Evolutionary conservation across 257 asterid species (phyloP), one percentile per base, ranked within the genome.

Genomic region (Solanum pennellii): DNA sequence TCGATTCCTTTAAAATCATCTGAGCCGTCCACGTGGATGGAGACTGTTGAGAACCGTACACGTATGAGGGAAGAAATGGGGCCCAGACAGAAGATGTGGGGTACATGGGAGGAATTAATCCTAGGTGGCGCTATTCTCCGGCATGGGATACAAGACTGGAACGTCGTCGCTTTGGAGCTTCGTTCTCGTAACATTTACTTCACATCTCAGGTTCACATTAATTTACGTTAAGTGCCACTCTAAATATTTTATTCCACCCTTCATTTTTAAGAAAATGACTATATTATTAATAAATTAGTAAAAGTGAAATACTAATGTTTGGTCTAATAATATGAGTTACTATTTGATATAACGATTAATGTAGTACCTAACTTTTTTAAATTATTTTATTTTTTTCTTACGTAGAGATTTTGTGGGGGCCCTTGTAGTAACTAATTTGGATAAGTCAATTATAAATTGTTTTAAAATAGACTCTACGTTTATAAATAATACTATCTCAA

Each of bases 21-120:
- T 2, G n/a, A 79, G 25, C 20, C 92, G 93, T 90, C 69, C 90
- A 90, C 93, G 92, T 89, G 91, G 92, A 85, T 90, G 25, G 75
- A 73, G 75, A 87, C 89, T n/a, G 42, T 45, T 85, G 42, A 33
- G 9, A 33, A 27, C 0, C 65, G 87, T 91, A 95, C 92, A 87
- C 62, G 62, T 56, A 56, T 56, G 65, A 20, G 12, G 65, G 65
- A 18, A 18, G n/a, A 56, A 56, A n/a, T 56, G 20, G 65, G 65
- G 65, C 88, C 92, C 88, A 25, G 14, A 76, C 47, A 25, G 21
- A 87, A 18, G 82, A 89, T 44, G 92, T 96, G 98, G 98, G 97
- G 96, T 86, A 94, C 99, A 41, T 93, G 97, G 98, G 99, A 96
- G 90, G 98, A 96, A 89, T 93, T 96, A 25, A 86, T 95, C 83